These are phyloP conservation scores for Ilyonectria mors-panacis DNA, from an alignment of 2,329 filamentous ascomycete genomes.

Conservation along the genomic window DNA sequence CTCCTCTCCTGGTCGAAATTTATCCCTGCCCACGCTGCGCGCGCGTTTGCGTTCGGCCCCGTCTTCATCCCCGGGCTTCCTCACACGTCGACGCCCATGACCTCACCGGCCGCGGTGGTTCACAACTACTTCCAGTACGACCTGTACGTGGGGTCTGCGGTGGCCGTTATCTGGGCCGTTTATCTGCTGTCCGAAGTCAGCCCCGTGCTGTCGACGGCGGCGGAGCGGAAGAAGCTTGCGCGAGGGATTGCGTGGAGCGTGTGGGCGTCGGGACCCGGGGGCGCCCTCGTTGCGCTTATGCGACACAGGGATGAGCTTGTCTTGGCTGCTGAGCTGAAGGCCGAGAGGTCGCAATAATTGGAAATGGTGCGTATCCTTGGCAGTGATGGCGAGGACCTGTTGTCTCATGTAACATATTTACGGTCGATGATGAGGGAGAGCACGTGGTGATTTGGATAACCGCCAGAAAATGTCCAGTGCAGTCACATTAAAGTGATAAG, in stretches of 20 bases:
- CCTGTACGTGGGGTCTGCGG: conserved; percentile 39
- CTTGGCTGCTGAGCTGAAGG: conserved; percentile 42
- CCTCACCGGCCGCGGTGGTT: conserved; percentile 30
- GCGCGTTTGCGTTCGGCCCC: conserved; percentile 19
- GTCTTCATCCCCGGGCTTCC: conserved; percentile 42
- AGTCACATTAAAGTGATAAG: no score
- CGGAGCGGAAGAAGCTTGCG: conserved; percentile 37
- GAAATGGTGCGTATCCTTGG: not conserved
- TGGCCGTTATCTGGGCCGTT: conserved; percentile 38
- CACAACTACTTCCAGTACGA: conserved; percentile 49
- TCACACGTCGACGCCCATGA: conserved; percentile 38
- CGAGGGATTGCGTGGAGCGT: conserved; percentile 40
- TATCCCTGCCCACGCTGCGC: conserved; percentile 39
- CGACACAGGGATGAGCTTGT: conserved; percentile 46
- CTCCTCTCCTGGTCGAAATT: conserved; percentile 23
- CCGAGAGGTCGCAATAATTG: conserved; percentile 41
- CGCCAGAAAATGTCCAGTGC: no score
- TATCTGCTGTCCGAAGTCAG: conserved; percentile 33
- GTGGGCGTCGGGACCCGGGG: conserved; percentile 41
- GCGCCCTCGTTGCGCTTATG: conserved; percentile 44
- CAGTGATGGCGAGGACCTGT: no score
- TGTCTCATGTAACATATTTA: no score
- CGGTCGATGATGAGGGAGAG: no score
- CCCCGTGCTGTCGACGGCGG: conserved; percentile 32
- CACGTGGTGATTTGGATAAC: no score